These are phyloP conservation scores for Penicillium antarcticum DNA, from an alignment of 495 filamentous ascomycete species.

Conservation along the genomic window DNA sequence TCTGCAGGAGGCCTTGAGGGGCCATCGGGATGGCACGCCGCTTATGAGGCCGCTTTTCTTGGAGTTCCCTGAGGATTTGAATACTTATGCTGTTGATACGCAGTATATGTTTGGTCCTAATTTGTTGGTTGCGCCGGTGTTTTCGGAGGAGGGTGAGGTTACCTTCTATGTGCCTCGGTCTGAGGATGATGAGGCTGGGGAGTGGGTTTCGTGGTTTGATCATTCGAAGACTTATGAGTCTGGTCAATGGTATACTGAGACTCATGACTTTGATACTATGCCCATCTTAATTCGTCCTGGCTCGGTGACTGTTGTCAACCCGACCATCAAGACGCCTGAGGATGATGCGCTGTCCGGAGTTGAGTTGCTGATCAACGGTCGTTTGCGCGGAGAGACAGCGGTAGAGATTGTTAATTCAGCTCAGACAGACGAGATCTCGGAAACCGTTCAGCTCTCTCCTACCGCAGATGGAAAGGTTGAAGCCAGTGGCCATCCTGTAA, in stretches of 20 bases:
- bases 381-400: slow-evolving; percentile 13
- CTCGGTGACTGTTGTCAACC: slow-evolving; percentile 34
- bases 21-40: slow-evolving; percentile 46
- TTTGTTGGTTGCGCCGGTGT: slow-evolving; percentile 58
- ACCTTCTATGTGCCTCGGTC: slow-evolving; percentile 57
- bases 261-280: slow-evolving; percentile 39
- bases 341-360: slow-evolving; percentile 35
- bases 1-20: slow-evolving; percentile 48
- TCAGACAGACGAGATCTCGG: slow-evolving; percentile 31
- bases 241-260: slow-evolving; percentile 43
- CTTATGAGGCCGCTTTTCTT: slow-evolving; percentile 60
- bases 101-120: slow-evolving; percentile 64
- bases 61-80: slow-evolving; percentile 63
- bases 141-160: slow-evolving; percentile 55
- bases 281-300: slow-evolving; percentile 39
- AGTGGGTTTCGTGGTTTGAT: slow-evolving; percentile 52
- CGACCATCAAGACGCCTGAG: slow-evolving; percentile 29
- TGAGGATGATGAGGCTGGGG: slow-evolving; percentile 36
- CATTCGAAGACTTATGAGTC: slow-evolving; percentile 36
- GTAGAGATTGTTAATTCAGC: slow-evolving; percentile 37
- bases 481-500: slow-evolving; percentile 15
- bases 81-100: slow-evolving; percentile 58
- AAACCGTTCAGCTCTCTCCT: slow-evolving; percentile 18
- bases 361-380: slow-evolving; percentile 38
- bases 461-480: slow-evolving; percentile 12